phyloP scores from a whole-genome alignment of 2,329 filamentous ascomycete genomes.

The Fusarium sp. region DNA sequence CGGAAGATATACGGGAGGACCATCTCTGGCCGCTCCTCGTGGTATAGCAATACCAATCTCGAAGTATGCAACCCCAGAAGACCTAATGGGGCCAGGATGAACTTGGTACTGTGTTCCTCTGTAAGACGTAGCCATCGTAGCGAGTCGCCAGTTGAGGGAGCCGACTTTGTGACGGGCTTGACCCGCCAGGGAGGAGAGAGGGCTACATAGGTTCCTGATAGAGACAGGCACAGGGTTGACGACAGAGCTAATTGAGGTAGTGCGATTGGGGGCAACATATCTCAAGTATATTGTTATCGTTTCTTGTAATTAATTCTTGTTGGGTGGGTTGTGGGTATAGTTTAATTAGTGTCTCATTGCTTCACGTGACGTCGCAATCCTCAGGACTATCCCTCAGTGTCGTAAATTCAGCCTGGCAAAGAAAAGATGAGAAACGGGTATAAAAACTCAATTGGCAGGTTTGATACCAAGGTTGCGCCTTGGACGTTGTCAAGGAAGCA shows the following conservation, averaged over 20 bases:
- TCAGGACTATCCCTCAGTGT: not conserved
- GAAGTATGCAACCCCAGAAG: constrained; percentile 39
- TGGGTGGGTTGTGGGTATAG: not conserved
- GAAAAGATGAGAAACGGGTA: not conserved
- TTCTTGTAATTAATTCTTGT: not conserved
- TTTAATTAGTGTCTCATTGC: not conserved
- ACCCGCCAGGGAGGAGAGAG: constrained; percentile 43
- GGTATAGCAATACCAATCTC: constrained; percentile 34
- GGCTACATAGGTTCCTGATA: constrained; percentile 47
- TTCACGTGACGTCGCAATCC: not conserved
- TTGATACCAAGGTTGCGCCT: not conserved
- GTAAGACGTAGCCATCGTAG: constrained; percentile 45
- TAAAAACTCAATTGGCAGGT: too few relatives aligned
- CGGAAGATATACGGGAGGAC: constrained; percentile 31
- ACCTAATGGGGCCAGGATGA: constrained; percentile 40
- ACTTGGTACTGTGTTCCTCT: constrained; percentile 38
- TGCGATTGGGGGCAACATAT: constrained; percentile 18
- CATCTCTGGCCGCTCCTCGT: not conserved
- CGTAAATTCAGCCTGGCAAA: not conserved
- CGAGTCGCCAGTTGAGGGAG: constrained; percentile 34
- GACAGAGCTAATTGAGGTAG: constrained; percentile 35
- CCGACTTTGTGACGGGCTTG: constrained; percentile 39
- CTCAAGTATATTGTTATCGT: not conserved
- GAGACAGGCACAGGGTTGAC: constrained; percentile 44
- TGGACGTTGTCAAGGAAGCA: not conserved